Base-by-base conservation (phyloP, 176 grass and related monocot genomes). In the Zizania latifolia region DNA sequence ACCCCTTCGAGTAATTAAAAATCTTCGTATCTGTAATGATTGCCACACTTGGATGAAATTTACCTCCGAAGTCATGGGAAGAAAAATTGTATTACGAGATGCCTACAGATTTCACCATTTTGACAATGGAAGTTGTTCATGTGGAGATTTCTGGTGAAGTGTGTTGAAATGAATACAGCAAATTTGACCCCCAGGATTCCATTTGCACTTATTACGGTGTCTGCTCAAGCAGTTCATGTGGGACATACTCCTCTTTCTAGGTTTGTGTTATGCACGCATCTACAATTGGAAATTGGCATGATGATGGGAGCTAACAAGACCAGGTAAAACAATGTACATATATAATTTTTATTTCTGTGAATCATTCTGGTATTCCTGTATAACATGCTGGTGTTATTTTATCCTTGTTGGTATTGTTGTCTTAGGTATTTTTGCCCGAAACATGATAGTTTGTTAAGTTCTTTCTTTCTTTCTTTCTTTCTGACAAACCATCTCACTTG, bases 21-120 rank as follows among this genome's bases (percentile, higher is more conserved):
- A 93, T 27, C 75, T 93, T 59, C 86, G 90, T 6, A 71, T 93
- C 5, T 93, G 90, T 59, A 81, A 79, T 6, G 86, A 93, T 43
- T 93, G 86, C 22, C 90, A 93, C 72, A 84, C 11, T 65, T 93
- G 90, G 81, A 84, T 93, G 90, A 93, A 84, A 65, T 93, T 81
- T 54, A 63, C 76, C 15, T 89, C 90, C 16, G 41, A 62, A 29
- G 32, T 81, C 60, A 50, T 41, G 31, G 48, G 77, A 63, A 79
- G 84, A 70, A 38, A 62, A 75, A 87, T 93, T 83, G 70, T 93
- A 73, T 76, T 93, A 48, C 77, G 90, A 54, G 90, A 93, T 60
- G 80, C 86, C 31, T 89, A 89, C 63, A 76, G 90, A 62, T 87
- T 93, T 93, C 90, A 93, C 74, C 90, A 93, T 89, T 93, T 89